These are phyloP conservation scores for Diaporthe longicolla DNA, from an alignment of 2,329 filamentous ascomycete genomes.

Conservation along the genomic window DNA sequence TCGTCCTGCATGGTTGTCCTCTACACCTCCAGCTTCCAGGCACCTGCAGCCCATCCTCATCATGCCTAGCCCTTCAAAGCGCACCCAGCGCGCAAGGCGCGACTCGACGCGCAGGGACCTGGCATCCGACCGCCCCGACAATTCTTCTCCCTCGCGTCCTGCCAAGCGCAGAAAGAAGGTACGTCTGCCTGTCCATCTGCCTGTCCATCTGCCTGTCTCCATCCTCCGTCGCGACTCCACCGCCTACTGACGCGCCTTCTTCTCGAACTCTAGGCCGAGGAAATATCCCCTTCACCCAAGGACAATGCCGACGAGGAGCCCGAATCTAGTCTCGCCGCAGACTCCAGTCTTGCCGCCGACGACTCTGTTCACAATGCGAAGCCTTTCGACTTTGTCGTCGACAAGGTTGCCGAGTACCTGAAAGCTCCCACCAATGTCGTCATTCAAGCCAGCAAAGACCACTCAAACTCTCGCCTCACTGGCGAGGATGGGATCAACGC, in stretches of 20 bases:
- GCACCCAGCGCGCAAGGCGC: constrained; percentile 51
- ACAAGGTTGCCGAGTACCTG: constrained; percentile 68
- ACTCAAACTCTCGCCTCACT: constrained; percentile 74
- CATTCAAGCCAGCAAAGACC: constrained; percentile 73
- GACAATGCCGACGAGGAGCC: constrained; percentile 61
- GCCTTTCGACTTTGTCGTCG: constrained; percentile 70
- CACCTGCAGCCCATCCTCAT: constrained; percentile 37
- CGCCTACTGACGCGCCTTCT: constrained; percentile 29
- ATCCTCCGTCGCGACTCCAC: background rate
- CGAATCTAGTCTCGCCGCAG: constrained; percentile 42
- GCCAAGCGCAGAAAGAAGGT: constrained; percentile 76
- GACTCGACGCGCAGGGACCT: constrained; percentile 51
- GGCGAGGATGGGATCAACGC: constrained; percentile 76
- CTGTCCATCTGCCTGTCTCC: background rate
- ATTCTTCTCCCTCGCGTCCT: constrained; percentile 73
- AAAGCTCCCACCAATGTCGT: constrained; percentile 57
- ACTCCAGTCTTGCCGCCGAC: constrained; percentile 59
- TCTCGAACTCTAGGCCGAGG: constrained; percentile 32
- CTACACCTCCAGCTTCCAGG: constrained; percentile 16
- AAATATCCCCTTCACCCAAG: constrained; percentile 49
- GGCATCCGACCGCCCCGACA: constrained; percentile 52
- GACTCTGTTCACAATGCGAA: constrained; percentile 55
- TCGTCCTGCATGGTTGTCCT: constrained; percentile 40
- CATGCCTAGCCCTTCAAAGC: constrained; percentile 52
- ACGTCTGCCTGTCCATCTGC: constrained; percentile 44